Conservation (phyloP, 1,139 yeast species). For the Suhomyces bribrorum region DNA sequence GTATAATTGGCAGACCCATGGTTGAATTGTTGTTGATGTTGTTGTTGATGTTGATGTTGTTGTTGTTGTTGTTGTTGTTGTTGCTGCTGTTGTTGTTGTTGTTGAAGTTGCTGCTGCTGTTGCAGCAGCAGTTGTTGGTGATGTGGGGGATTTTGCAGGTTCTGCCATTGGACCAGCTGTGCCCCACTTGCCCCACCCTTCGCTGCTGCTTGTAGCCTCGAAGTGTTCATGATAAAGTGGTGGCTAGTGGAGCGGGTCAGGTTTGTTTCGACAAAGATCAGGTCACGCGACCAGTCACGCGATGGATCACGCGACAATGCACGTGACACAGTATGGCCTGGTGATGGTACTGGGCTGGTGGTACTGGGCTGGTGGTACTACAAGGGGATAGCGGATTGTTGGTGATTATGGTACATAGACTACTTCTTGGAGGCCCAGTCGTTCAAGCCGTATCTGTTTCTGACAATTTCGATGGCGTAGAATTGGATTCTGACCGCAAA, state of each 20-base stretch:
- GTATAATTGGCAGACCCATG: constrained; percentile 41
- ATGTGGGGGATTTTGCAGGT: constrained; percentile 5
- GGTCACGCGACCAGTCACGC: not conserved
- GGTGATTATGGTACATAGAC: not conserved
- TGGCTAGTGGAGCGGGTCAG: not conserved
- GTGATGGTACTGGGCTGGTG: too few relatives aligned
- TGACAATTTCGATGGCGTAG: constrained; percentile 89
- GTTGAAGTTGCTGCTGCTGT: constrained; percentile 12
- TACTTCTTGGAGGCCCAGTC: constrained; percentile 71
- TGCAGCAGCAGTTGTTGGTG: constrained; percentile 6
- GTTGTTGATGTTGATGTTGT: constrained; percentile 16
- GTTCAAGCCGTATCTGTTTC: constrained; percentile 87
- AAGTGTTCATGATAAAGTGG: constrained; percentile 10
- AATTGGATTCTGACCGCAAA: constrained; percentile 93
- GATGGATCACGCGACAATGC: too few relatives aligned
- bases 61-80: constrained; percentile 15
- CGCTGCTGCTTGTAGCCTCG: constrained; percentile 8
- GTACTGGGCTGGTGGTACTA: not conserved
- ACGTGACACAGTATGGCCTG: too few relatives aligned
- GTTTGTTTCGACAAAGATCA: not conserved
- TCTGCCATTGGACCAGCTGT: constrained; percentile 16
- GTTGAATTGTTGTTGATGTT: constrained; percentile 15
- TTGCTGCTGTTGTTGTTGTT: constrained; percentile 12
- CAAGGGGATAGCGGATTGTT: not conserved
- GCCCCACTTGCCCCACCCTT: constrained; percentile 6